Evolutionary conservation across 441 rosid genomes (phyloP).

Genomic region (Pelargonium cotyledonis): DNA sequence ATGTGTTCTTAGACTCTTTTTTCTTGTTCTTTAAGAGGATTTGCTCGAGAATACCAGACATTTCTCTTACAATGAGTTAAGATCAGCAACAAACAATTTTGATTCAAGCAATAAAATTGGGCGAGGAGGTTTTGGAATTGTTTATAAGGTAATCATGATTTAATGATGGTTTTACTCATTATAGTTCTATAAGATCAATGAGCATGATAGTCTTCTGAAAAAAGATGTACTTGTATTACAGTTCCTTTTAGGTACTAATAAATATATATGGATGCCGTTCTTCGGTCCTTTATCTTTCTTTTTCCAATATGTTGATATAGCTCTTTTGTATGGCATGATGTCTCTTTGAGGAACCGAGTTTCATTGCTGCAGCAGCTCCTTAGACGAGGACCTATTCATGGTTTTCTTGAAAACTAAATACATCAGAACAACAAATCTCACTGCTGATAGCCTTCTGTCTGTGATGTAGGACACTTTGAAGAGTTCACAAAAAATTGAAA

Average conservation of each 20-base stretch:
- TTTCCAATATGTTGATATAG: neutral
- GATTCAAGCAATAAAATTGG: slow-evolving; percentile 45
- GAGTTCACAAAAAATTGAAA: too few relatives aligned
- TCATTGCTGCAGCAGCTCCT: neutral
- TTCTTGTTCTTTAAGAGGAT: slow-evolving; percentile 25
- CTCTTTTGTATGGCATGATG: neutral
- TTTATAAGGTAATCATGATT: slow-evolving; percentile 48
- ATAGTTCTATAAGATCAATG: neutral
- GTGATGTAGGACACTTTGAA: neutral
- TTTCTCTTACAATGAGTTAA: slow-evolving; percentile 43
- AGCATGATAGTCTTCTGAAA: neutral
- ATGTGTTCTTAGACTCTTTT: slow-evolving; percentile 1
- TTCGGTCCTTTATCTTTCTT: neutral
- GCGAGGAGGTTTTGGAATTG: slow-evolving; percentile 67
- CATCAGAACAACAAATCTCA: slow-evolving; percentile 4
- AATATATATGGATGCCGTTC: neutral
- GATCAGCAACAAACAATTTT: slow-evolving; percentile 52
- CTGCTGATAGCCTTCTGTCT: neutral
- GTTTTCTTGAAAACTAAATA: neutral
- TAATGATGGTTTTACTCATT: slow-evolving; percentile 12
- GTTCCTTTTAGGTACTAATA: neutral
- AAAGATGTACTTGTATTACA: neutral
- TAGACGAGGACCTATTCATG: neutral
- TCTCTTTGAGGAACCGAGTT: neutral
- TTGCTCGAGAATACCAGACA: slow-evolving; percentile 35